These are phyloP conservation scores for Sphaerulina vaccinii DNA, from an alignment of 2,329 filamentous ascomycete genomes.

Conservation along the genomic window DNA sequence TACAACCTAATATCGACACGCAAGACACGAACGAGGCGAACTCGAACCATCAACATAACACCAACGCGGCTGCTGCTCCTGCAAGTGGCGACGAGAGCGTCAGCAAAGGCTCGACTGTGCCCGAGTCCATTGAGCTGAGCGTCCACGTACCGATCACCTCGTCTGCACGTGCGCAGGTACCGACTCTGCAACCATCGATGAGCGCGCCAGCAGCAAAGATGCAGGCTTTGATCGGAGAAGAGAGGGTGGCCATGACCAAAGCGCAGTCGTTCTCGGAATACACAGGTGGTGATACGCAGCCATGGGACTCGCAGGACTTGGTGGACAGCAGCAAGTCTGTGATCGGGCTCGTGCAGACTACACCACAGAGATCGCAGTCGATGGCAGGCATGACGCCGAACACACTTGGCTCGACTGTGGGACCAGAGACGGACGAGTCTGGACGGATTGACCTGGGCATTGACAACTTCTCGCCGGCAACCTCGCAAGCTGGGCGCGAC, in stretches of 20 bases:
- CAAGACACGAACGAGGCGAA: background rate
- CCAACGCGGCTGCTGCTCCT: background rate
- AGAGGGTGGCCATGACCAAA: slow-evolving; percentile 4
- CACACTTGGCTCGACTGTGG: slow-evolving; percentile 18
- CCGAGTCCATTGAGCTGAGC: slow-evolving; percentile 23
- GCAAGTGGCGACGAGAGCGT: slow-evolving; percentile 1
- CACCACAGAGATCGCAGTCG: slow-evolving; percentile 8
- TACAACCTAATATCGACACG: slow-evolving; percentile 22
- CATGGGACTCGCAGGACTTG: slow-evolving; percentile 43
- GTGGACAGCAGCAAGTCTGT: slow-evolving; percentile 42
- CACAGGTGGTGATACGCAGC: slow-evolving; percentile 47
- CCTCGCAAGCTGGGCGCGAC: slow-evolving; percentile 5
- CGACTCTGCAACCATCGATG: slow-evolving; percentile 24
- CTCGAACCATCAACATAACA: background rate
- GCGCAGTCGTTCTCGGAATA: slow-evolving; percentile 40
- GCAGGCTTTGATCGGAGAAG: slow-evolving; percentile 23
- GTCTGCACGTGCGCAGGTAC: slow-evolving; percentile 12
- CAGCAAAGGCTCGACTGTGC: slow-evolving; percentile 18
- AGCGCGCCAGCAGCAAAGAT: slow-evolving; percentile 27
- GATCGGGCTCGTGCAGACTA: slow-evolving; percentile 9
- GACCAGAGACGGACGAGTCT: slow-evolving; percentile 10
- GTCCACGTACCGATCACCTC: slow-evolving; percentile 15
- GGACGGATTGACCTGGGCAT: slow-evolving; percentile 4
- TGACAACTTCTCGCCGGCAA: slow-evolving; percentile 17
- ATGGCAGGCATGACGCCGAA: slow-evolving; percentile 19